These are phyloP conservation scores for Acer negundo DNA, from an alignment of 345 rosid species.

Conservation along the genomic window DNA sequence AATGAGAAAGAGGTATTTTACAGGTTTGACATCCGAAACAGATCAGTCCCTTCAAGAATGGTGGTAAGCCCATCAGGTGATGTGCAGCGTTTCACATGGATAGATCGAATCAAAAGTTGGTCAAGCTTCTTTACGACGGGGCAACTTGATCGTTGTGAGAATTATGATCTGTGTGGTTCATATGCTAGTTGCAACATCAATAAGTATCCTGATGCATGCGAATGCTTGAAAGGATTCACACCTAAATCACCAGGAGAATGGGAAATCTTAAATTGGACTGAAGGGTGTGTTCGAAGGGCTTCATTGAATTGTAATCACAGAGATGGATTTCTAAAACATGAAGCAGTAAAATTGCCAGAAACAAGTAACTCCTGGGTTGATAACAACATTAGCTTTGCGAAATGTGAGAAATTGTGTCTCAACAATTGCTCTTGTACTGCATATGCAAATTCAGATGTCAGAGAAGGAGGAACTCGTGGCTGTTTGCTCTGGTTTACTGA, in stretches of 20 bases:
- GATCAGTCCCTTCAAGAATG: background rate
- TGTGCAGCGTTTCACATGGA: constrained; percentile 13
- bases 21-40: background rate
- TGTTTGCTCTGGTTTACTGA: constrained; percentile 19
- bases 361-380: constrained; percentile 7
- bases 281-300: constrained; percentile 18
- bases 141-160: constrained; percentile 17
- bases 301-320: constrained; percentile 1
- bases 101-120: constrained; percentile 9
- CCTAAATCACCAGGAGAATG: constrained; percentile 17
- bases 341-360: constrained; percentile 18
- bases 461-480: constrained; percentile 23
- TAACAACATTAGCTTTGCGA: constrained; percentile 10
- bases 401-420: constrained; percentile 20
- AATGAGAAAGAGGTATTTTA: constrained; percentile 8
- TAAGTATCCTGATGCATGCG: constrained; percentile 10
- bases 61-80: constrained; percentile 2
- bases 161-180: constrained; percentile 21
- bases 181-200: constrained; percentile 14
- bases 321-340: constrained; percentile 10
- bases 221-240: constrained; percentile 18
- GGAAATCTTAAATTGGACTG: background rate
- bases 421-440: constrained; percentile 28
- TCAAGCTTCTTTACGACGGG: background rate
- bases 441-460: constrained; percentile 20